A percentile compares a stretch with the other conserved stretches of the same genome.
phyloP scores from a whole-genome alignment of 2,329 filamentous ascomycete species.

The Ilyonectria robusta region DNA sequence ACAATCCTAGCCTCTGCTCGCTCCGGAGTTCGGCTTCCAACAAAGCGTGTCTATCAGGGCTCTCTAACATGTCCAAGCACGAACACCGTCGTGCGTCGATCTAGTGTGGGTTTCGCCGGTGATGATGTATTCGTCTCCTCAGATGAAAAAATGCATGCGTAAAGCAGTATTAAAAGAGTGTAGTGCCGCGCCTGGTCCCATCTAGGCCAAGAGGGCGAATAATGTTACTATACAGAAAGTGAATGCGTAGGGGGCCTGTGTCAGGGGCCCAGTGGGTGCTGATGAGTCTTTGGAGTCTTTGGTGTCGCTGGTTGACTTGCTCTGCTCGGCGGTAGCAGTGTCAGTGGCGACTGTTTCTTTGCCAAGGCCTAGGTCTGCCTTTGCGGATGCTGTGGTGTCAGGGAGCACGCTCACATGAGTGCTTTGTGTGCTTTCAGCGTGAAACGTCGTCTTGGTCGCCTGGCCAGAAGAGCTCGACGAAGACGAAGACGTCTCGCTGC shows the following conservation, averaged over 20 bases:
- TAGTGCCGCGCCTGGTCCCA: constrained; percentile 32
- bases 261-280: constrained; percentile 35
- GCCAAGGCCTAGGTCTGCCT: constrained; percentile 41
- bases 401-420: constrained; percentile 35
- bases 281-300: constrained; percentile 46
- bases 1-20: constrained; percentile 19
- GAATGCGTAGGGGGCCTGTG: constrained; percentile 43
- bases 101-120: constrained; percentile 17
- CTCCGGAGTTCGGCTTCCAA: constrained; percentile 24
- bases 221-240: constrained; percentile 47
- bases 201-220: constrained; percentile 44
- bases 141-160: constrained; percentile 21
- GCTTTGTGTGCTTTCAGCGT: constrained; percentile 26
- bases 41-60: constrained; percentile 20
- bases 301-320: constrained; percentile 35
- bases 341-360: constrained; percentile 43
- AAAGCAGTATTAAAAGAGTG: constrained; percentile 49
- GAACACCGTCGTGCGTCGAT: constrained; percentile 31
- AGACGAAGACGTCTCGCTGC: neutral
- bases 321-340: constrained; percentile 39
- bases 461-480: constrained; percentile 26
- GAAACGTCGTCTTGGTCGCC: constrained; percentile 32
- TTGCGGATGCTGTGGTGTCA: constrained; percentile 31
- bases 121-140: constrained; percentile 31
- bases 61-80: constrained; percentile 27